Evolutionary conservation across 176 grass and related monocot genomes (phyloP).

Genomic region (Musa itinerans): DNA sequence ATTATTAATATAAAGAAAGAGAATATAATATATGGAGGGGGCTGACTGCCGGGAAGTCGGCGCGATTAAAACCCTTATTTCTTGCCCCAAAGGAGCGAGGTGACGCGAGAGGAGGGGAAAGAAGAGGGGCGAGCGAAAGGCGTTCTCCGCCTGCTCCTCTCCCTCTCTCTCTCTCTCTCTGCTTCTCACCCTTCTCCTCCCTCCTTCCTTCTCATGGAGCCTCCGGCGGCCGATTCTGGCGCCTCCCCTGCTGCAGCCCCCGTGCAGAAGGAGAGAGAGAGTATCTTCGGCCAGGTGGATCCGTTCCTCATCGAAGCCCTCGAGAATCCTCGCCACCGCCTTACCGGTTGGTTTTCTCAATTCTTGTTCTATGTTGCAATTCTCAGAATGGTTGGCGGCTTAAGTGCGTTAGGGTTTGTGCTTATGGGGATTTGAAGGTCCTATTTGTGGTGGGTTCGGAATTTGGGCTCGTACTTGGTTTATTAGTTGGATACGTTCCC

Average conservation of each 20-base stretch:
- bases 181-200: neutral
- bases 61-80: constrained; percentile 7
- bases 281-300: neutral
- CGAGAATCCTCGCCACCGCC: constrained; percentile 16
- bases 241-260: neutral
- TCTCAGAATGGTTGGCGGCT: neutral
- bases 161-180: neutral
- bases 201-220: constrained; percentile 12
- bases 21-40: no score
- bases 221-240: neutral
- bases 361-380: neutral
- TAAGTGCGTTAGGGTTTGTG: neutral
- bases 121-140: constrained; percentile 2
- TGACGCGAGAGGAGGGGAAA: neutral
- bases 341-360: neutral
- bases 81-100: neutral
- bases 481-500: no score
- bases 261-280: constrained; percentile 1
- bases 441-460: no score
- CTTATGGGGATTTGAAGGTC: neutral
- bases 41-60: neutral
- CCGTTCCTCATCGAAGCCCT: constrained; percentile 11
- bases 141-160: neutral
- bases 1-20: no score
- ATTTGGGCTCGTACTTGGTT: no score